Evolutionary conservation across 306 rosid species (phyloP).

Genomic region (Trichosanthes cucumerina): DNA sequence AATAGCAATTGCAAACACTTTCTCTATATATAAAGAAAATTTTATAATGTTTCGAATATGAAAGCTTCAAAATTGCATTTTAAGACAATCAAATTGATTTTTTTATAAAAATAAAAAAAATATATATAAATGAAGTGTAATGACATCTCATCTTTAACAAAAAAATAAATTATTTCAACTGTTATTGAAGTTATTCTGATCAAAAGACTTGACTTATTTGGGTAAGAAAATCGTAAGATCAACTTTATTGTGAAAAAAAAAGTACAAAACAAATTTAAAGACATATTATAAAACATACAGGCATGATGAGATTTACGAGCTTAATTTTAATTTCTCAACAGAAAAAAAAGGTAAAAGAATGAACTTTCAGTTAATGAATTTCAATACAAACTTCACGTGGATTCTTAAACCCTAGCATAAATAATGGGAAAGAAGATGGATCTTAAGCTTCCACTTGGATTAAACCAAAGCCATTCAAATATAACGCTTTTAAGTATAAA

Average conservation of each 20-base stretch:
- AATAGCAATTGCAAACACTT: background rate
- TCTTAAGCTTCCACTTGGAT: background rate
- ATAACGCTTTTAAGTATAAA: background rate
- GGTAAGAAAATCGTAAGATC: too few relatives aligned
- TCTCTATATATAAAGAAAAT: background rate
- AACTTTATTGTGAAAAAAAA: too few relatives aligned
- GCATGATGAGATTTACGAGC: background rate
- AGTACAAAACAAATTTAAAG: too few relatives aligned
- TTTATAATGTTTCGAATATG: background rate
- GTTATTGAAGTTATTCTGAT: too few relatives aligned
- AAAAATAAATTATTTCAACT: too few relatives aligned
- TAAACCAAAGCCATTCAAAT: background rate
- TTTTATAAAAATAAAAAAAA: too few relatives aligned
- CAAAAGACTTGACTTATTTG: too few relatives aligned
- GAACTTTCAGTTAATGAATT: background rate
- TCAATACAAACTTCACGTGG: background rate
- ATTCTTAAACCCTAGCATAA: background rate
- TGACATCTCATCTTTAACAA: too few relatives aligned
- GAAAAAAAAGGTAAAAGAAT: background rate
- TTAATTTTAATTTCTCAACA: background rate
- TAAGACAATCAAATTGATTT: background rate
- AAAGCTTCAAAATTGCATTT: background rate
- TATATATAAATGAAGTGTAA: too few relatives aligned
- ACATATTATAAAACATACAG: background rate
- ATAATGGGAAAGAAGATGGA: background rate